Conservation (phyloP, 345 rosid species). For the Citrus inodora region DNA sequence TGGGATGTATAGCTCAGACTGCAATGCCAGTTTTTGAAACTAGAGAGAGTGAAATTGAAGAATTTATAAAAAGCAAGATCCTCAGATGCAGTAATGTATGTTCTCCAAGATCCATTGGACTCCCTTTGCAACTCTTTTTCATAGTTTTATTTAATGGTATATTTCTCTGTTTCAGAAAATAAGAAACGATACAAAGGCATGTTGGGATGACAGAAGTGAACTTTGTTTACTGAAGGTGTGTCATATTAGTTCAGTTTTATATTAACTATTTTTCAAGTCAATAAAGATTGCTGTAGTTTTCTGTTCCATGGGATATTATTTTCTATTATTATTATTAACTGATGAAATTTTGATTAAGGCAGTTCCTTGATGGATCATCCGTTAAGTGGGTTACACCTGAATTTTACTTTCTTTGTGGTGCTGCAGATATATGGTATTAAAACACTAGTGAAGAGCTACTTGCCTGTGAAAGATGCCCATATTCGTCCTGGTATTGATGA, state of each 20-base stretch:
- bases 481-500: conserved; percentile 79
- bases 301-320: neutral
- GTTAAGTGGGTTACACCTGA: conserved; percentile 9
- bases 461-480: conserved; percentile 92
- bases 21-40: conserved; percentile 98
- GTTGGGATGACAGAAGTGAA: conserved; percentile 87
- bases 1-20: conserved; percentile 96
- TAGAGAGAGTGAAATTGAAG: conserved; percentile 81
- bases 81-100: conserved; percentile 59
- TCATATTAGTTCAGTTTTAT: conserved; percentile 12
- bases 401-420: neutral
- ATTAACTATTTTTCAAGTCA: neutral
- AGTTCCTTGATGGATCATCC: conserved; percentile 13
- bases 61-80: conserved; percentile 74
- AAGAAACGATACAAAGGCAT: conserved; percentile 37
- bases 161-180: conserved; percentile 56
- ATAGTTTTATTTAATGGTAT: conserved; percentile 13
- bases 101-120: conserved; percentile 19
- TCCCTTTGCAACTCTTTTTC: conserved; percentile 7
- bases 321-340: neutral
- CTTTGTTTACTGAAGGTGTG: conserved; percentile 85
- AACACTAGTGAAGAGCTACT: conserved; percentile 86
- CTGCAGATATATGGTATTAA: conserved; percentile 86
- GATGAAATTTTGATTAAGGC: conserved; percentile 4
- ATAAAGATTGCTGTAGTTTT: neutral